Conservation (phyloP, 768 basidiomycete genomes). For the Xanthoconium stramineum region DNA sequence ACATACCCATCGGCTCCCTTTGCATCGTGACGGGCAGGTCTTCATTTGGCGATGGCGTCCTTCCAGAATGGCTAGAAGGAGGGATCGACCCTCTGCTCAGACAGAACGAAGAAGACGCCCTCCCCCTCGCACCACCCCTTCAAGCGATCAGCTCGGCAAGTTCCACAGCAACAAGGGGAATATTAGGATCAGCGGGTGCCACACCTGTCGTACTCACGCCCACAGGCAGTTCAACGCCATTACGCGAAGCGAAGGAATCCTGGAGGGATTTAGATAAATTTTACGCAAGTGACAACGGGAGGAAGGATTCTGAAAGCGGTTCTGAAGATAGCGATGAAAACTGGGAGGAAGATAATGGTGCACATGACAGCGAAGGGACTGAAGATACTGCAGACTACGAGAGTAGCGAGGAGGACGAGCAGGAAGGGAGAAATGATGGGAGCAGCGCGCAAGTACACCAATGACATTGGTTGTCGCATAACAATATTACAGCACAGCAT, state of each 20-base stretch:
- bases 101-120: conserved; percentile 57
- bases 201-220: conserved; percentile 61
- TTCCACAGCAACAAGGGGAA: conserved; percentile 20
- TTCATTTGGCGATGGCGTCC: conserved; percentile 37
- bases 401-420: conserved; percentile 17
- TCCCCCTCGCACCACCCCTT: conserved; percentile 27
- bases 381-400: conserved; percentile 22
- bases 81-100: conserved; percentile 79
- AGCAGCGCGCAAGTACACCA: conserved; percentile 11
- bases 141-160: conserved; percentile 42
- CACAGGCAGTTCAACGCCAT: conserved; percentile 43
- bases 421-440: conserved; percentile 17
- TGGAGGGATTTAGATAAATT: conserved; percentile 71
- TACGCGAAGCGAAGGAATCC: conserved; percentile 42
- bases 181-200: conserved; percentile 28
- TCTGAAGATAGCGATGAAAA: conserved; percentile 34
- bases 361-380: conserved; percentile 28
- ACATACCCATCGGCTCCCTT: conserved; percentile 61
- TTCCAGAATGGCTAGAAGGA: conserved; percentile 87
- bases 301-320: conserved; percentile 32
- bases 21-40: conserved; percentile 56
- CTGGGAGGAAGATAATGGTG: conserved; percentile 24
- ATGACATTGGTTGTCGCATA: conserved; percentile 4
- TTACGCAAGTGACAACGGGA: conserved; percentile 48
- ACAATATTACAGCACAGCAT: conserved; percentile 35